These are phyloP conservation scores for Ophiostoma sp. DNA, from an alignment of 2,329 filamentous ascomycete species.

Conservation along the genomic window DNA sequence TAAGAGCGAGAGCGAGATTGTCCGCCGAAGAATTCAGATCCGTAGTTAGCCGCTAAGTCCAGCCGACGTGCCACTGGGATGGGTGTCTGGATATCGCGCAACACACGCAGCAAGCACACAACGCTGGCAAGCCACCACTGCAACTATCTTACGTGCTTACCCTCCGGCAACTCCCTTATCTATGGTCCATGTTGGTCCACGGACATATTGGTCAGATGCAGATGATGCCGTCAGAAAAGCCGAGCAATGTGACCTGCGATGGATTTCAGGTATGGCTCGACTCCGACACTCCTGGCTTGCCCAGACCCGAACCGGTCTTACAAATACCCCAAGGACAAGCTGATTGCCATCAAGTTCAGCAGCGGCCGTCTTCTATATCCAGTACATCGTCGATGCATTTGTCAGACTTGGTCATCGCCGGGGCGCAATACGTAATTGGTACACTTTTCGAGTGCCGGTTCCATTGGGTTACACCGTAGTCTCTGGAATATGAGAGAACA, in stretches of 20 bases:
- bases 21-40: not conserved
- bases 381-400: not conserved
- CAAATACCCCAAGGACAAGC: no score
- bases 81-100: no score
- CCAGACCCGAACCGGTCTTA: no score
- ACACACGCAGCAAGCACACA: not conserved
- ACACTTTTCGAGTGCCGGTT: no score
- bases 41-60: not conserved
- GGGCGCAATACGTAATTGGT: no score
- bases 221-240: not conserved
- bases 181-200: constrained; percentile 1
- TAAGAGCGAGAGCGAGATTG: not conserved
- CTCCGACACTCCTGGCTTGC: no score
- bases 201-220: not conserved
- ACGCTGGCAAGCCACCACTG: no score
- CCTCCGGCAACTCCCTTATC: not conserved
- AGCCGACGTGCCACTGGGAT: not conserved
- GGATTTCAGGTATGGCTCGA: no score
- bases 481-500: no score
- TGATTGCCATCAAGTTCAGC: no score
- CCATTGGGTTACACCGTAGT: no score
- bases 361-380: not conserved
- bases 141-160: not conserved
- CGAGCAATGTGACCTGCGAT: not conserved
- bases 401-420: not conserved